phyloP scores from a whole-genome alignment of 371 early-diverging fungal genomes.

The Apophysomyces ossiformis region DNA sequence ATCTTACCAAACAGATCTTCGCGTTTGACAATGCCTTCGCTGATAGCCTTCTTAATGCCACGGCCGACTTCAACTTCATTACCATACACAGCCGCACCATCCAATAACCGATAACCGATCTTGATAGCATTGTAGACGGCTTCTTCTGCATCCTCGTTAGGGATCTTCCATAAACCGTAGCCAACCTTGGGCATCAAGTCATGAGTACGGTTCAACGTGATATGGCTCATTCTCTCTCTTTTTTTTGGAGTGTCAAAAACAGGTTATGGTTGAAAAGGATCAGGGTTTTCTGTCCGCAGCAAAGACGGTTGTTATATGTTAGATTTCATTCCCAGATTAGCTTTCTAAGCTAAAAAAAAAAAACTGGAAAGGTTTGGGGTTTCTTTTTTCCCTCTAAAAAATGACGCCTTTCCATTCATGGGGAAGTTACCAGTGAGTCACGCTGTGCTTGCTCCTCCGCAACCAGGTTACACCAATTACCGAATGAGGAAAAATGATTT shows the following conservation, averaged over 20 bases:
- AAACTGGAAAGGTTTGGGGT: not conserved
- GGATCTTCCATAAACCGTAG: constrained; percentile 52
- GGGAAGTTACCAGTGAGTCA: too few species aligned
- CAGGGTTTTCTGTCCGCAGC: not conserved
- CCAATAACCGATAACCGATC: constrained; percentile 51
- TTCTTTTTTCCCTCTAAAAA: too few species aligned
- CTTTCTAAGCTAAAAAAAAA: too few species aligned
- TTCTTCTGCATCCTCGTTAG: constrained; percentile 34
- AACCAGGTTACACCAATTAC: too few species aligned
- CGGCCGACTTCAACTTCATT: constrained; percentile 77
- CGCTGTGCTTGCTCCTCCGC: not conserved
- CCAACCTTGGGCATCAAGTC: constrained; percentile 54
- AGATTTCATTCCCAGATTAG: not conserved
- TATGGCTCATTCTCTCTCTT: not conserved
- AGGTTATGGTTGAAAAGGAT: not conserved
- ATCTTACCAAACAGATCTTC: constrained; percentile 55
- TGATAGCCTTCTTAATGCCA: constrained; percentile 57
- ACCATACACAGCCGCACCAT: constrained; percentile 54
- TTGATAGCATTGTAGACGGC: constrained; percentile 58
- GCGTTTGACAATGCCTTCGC: constrained; percentile 64
- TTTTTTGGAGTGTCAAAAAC: not conserved
- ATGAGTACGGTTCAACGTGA: constrained; percentile 42
- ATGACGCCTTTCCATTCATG: too few species aligned
- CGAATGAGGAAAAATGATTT: too few species aligned
- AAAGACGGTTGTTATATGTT: not conserved